Conservation (phyloP, 345 rosid genomes). For the Moringa oleifera region DNA sequence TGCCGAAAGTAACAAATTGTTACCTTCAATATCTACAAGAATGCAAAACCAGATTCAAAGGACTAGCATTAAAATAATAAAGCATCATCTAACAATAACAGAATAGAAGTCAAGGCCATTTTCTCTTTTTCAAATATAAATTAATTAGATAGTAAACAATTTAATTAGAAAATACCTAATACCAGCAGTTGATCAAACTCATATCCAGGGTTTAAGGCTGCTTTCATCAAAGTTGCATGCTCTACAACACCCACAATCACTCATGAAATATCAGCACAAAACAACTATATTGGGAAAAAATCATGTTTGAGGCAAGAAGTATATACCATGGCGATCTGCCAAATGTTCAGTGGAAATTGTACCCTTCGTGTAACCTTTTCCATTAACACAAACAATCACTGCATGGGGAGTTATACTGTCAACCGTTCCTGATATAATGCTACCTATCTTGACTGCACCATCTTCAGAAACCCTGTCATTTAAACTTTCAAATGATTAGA, state of each 20-base stretch:
- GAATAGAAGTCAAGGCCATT: no score
- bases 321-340: slow-evolving; percentile 89
- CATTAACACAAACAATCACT: slow-evolving; percentile 50
- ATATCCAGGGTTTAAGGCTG: slow-evolving; percentile 73
- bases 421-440: slow-evolving; percentile 72
- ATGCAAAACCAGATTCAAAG: neutral
- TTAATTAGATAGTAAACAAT: neutral
- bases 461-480: slow-evolving; percentile 66
- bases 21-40: slow-evolving; percentile 66
- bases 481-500: slow-evolving; percentile 5
- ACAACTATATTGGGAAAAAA: neutral
- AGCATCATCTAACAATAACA: neutral
- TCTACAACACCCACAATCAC: slow-evolving; percentile 40
- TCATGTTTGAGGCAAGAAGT: slow-evolving; percentile 1
- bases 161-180: slow-evolving; percentile 53
- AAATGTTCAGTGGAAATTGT: slow-evolving; percentile 71
- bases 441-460: slow-evolving; percentile 68
- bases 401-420: slow-evolving; percentile 58
- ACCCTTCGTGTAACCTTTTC: slow-evolving; percentile 62
- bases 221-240: slow-evolving; percentile 55
- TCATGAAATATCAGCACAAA: slow-evolving; percentile 19
- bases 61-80: neutral
- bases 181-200: slow-evolving; percentile 78
- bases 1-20: slow-evolving; percentile 71
- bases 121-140: no score